Evolutionary conservation across 1,139 yeast genomes (phyloP), one percentile per base, ranked within the genome.

Genomic region (Candida sp.): DNA sequence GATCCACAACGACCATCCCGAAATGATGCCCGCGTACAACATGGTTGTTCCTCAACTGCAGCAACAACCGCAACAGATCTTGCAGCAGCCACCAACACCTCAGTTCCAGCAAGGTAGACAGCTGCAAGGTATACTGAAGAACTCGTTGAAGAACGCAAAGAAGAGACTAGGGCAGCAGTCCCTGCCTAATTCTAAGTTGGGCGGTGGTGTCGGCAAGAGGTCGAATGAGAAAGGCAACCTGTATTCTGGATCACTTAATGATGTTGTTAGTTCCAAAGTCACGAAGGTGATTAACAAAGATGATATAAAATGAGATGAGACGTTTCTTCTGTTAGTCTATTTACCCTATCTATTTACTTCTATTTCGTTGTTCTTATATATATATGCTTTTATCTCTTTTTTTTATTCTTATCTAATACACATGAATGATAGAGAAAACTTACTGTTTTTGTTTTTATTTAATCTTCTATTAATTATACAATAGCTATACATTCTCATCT

Each of bases 181-280:
- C 4, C 32, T 41, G 28, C 5, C 35, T 22, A 26, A 27, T 41
- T 43, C 39, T 5, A 12, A 12, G 43, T 37, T 34, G n/a, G 46
- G 49, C 31, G 51, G 49, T 27, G 50, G 51, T 23, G 26, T 46
- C 8, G 30, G 39, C 9, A 25, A 23, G 8, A 26, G 23, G 17
- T 28, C 38, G 8, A 32, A 33, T 25, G 23, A 5, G 12, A 49
- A 44, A 12, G 22, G 9, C 22, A 34, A 34, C 25, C 38, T n/a
- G 38, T 34, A 34, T 12, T 23, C 32, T 34, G 46, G 43, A n/a
- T 40, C 53, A 8, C 45, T 52, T 22, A 51, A 42, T 44, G 58
- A 54, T 27, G 54, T 54, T 17, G 54, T 54, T 25, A 49, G 46
- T 42, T 53, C 58, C 3, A 53, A 53, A 34, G 49, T 34, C 25